Percentiles rank a stretch among this genome's conserved stretches.
Evolutionary conservation across 306 rosid genomes (phyloP).

Genomic region (Coriaria nepalensis): DNA sequence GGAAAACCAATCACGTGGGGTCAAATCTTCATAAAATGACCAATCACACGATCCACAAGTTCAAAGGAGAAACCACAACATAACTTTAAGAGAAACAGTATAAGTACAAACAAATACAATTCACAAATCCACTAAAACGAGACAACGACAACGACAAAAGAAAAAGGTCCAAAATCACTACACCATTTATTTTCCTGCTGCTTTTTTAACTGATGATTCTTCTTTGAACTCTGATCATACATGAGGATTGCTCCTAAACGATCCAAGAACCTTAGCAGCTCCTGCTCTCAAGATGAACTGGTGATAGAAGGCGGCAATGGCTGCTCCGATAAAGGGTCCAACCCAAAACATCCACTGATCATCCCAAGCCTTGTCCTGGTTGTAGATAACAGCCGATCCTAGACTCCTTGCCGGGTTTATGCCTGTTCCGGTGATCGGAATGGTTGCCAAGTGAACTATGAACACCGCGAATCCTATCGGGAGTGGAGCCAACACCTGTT

Average conservation of each 20-base stretch:
- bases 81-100: too few relatives aligned
- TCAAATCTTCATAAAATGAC: too few relatives aligned
- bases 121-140: too few relatives aligned
- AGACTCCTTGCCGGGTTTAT: constrained; percentile 69
- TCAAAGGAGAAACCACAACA: too few relatives aligned
- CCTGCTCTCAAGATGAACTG: constrained; percentile 88
- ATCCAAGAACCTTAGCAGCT: constrained; percentile 73
- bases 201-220: too few relatives aligned
- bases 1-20: too few relatives aligned
- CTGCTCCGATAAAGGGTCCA: constrained; percentile 88
- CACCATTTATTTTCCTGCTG: too few relatives aligned
- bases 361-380: constrained; percentile 33
- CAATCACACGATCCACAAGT: too few relatives aligned
- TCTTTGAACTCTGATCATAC: constrained; percentile 2
- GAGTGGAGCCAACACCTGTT: constrained; percentile 57
- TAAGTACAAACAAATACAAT: too few relatives aligned
- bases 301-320: constrained; percentile 90
- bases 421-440: constrained; percentile 55
- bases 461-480: constrained; percentile 68
- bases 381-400: constrained; percentile 51
- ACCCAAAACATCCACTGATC: constrained; percentile 97
- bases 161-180: too few relatives aligned
- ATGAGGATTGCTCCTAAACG: constrained; percentile 76
- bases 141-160: too few relatives aligned
- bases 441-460: constrained; percentile 71